phyloP scores from a whole-genome alignment of 179 eudicot species.

The Vitellaria paradoxa region DNA sequence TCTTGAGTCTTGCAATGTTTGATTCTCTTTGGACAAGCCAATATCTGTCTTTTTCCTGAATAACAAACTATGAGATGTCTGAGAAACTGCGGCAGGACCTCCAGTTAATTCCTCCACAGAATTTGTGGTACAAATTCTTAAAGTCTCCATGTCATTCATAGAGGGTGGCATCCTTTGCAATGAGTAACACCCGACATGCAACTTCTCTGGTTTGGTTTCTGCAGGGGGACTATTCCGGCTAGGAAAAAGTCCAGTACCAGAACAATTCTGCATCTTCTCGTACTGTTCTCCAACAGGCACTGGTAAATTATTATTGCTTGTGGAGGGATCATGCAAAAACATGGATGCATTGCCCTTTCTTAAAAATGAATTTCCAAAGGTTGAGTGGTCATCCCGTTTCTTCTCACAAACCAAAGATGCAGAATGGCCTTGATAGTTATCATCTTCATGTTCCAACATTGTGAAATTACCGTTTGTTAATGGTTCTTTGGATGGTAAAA shows the following conservation, averaged over 20 bases:
- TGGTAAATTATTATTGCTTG: constrained; percentile 25
- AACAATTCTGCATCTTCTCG: constrained; percentile 20
- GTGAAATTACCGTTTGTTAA: constrained; percentile 35
- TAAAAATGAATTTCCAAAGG: constrained; percentile 16
- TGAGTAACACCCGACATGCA: constrained; percentile 15
- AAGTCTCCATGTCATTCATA: constrained; percentile 39
- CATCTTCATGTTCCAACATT: constrained; percentile 24
- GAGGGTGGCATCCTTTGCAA: constrained; percentile 28
- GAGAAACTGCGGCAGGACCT: constrained; percentile 42
- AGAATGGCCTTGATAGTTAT: constrained; percentile 30
- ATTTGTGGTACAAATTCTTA: constrained; percentile 45
- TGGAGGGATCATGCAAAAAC: constrained; percentile 22
- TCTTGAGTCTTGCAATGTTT: constrained; percentile 23
- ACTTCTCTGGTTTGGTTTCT: constrained; percentile 20
- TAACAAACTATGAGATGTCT: constrained; percentile 50
- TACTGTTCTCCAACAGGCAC: constrained; percentile 25
- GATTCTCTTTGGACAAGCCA: constrained; percentile 28
- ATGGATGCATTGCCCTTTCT: constrained; percentile 21
- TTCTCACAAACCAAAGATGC: constrained; percentile 33
- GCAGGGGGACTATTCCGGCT: constrained; percentile 15
- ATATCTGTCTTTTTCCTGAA: constrained; percentile 49
- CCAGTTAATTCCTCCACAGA: constrained; percentile 35
- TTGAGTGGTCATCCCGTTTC: constrained; percentile 23
- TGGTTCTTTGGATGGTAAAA: constrained; percentile 19
- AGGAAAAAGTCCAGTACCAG: constrained; percentile 17